These are phyloP conservation scores for Amaranthus cruentus DNA, from an alignment of 148 eudicot species.

Conservation along the genomic window DNA sequence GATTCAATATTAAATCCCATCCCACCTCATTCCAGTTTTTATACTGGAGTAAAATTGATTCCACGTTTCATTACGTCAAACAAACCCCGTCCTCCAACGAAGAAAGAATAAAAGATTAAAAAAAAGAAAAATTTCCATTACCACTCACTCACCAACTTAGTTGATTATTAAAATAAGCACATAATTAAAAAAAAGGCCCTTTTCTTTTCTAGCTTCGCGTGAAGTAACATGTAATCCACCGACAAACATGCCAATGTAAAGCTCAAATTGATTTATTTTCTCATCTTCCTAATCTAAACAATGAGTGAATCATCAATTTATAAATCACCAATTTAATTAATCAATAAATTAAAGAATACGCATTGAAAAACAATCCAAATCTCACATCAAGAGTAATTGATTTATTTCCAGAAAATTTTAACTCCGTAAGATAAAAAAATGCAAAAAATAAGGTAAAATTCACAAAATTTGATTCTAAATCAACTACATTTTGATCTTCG, in stretches of 20 bases:
- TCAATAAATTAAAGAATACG: background rate
- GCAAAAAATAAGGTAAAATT: background rate
- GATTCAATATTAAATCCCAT: background rate
- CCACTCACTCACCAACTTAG: conserved; percentile 11
- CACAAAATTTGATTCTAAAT: background rate
- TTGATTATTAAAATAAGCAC: background rate
- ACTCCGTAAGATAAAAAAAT: background rate
- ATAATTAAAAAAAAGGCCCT: background rate
- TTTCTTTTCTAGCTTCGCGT: background rate
- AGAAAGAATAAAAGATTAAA: background rate
- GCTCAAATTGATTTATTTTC: background rate
- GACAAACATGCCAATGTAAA: conserved; percentile 9
- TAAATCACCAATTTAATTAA: background rate
- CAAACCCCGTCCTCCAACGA: background rate
- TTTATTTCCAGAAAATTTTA: background rate
- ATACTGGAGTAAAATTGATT: background rate
- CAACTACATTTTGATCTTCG: background rate
- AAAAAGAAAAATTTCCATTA: background rate
- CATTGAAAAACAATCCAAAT: background rate
- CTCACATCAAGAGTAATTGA: background rate
- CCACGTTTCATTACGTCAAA: background rate
- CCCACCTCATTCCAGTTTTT: no score
- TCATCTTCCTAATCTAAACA: conserved; percentile 8
- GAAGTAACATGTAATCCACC: conserved; percentile 13
- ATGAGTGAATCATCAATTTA: background rate